Percentiles rank a stretch among this genome's conserved stretches.
Conservation (phyloP, 2,329 filamentous ascomycete species). For the Neophaeococcomyces mojaviensis region DNA sequence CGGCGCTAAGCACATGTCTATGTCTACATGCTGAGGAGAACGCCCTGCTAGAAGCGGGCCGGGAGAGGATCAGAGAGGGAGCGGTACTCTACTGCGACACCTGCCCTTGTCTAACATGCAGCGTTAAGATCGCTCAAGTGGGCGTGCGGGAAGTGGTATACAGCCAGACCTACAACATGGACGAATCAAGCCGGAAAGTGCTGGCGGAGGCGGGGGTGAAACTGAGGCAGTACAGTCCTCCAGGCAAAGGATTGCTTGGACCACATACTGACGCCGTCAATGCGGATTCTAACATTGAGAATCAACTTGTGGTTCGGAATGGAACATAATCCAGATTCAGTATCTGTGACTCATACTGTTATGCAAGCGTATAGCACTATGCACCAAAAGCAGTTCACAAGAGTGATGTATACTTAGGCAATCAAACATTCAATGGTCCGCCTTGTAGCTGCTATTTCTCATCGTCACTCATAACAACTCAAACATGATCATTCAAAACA, state of each 20-base stretch:
- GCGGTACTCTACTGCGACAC: constrained; percentile 89
- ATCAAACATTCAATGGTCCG: no score
- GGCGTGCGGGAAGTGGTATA: constrained; percentile 95
- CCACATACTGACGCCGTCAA: neutral
- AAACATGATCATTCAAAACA: neutral
- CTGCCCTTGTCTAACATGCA: constrained; percentile 94
- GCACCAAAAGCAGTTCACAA: no score
- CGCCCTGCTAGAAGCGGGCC: constrained; percentile 83
- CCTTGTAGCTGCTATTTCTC: no score
- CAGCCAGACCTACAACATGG: constrained; percentile 90
- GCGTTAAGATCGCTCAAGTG: constrained; percentile 96
- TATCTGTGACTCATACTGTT: neutral
- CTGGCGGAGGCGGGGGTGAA: constrained; percentile 76
- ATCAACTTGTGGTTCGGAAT: constrained; percentile 10
- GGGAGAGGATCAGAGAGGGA: constrained; percentile 77
- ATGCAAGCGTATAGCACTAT: no score
- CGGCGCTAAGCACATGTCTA: constrained; percentile 74
- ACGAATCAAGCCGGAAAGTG: constrained; percentile 71
- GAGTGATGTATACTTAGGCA: no score
- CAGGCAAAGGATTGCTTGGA: constrained; percentile 16
- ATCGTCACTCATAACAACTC: no score
- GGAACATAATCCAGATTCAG: neutral
- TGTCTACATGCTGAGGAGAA: constrained; percentile 99
- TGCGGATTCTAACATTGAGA: neutral
- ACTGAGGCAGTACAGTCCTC: constrained; percentile 64